Percentiles rank a stretch among this genome's conserved stretches.
Evolutionary conservation across 345 rosid genomes (phyloP).

Genomic region (Odontarrhena argentea): DNA sequence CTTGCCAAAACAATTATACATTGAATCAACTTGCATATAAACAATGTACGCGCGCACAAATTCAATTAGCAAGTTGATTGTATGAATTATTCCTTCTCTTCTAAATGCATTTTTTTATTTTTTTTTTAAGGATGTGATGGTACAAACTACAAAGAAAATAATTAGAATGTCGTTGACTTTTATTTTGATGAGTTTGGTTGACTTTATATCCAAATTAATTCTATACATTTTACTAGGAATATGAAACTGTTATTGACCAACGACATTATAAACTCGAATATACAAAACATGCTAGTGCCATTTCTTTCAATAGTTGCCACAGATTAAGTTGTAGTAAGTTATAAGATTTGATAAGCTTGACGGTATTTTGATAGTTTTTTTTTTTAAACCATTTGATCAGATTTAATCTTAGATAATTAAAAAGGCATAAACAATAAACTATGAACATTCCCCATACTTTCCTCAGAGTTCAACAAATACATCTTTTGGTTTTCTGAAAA

Average conservation of each 20-base stretch:
- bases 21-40: not conserved
- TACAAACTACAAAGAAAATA: not conserved
- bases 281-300: not conserved
- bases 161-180: conserved; percentile 8
- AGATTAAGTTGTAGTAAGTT: too few species aligned
- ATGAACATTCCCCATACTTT: too few species aligned
- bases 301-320: too few species aligned
- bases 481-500: too few species aligned
- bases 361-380: too few species aligned
- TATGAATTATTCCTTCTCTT: not conserved
- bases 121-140: conserved; percentile 1
- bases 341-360: too few species aligned
- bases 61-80: not conserved
- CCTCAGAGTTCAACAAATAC: too few species aligned
- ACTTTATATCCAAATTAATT: not conserved
- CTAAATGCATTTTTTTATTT: too few species aligned
- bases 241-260: not conserved
- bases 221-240: not conserved
- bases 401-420: too few species aligned
- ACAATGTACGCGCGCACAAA: not conserved
- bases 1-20: not conserved
- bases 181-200: not conserved
- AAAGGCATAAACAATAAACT: too few species aligned
- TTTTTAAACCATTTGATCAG: too few species aligned
- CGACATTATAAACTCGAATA: not conserved